These are phyloP conservation scores for Nakaseomyces uthaithaninus DNA, from an alignment of 1,139 yeast genomes.

Conservation along the genomic window DNA sequence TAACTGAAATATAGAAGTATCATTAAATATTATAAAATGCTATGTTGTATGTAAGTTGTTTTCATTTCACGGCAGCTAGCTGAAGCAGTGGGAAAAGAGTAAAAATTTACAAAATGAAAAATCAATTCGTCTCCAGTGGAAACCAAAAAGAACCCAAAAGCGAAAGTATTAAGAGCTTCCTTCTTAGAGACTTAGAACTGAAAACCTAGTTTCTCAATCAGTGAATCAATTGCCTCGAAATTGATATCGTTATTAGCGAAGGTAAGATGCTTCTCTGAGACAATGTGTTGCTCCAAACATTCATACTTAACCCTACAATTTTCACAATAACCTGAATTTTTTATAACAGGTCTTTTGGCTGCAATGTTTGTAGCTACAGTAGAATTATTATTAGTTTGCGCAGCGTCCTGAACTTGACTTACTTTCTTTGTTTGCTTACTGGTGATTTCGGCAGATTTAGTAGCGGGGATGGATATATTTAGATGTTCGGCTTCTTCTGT, in stretches of 20 bases:
- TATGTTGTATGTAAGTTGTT: conserved; percentile 1
- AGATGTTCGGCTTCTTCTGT: background rate
- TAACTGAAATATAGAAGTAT: conserved; percentile 4
- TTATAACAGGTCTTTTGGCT: conserved; percentile 15
- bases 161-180: no score
- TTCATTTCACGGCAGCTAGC: background rate
- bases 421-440: background rate
- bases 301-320: conserved; percentile 86
- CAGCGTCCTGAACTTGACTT: background rate
- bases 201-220: conserved; percentile 43
- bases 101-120: conserved; percentile 6
- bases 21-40: conserved; percentile 4
- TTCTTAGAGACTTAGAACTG: conserved; percentile 17
- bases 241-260: conserved; percentile 70
- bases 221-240: conserved; percentile 67
- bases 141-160: background rate
- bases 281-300: conserved; percentile 68
- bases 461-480: background rate
- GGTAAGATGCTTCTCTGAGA: conserved; percentile 61
- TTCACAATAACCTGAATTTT: conserved; percentile 70
- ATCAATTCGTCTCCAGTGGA: no score
- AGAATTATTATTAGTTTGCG: background rate
- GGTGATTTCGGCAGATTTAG: background rate
- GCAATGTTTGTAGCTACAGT: background rate
- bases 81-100: conserved; percentile 6